Evolutionary conservation across 2,329 filamentous ascomycete genomes (phyloP), one percentile per base, ranked within the genome.

Genomic region (Myotisia sp.): DNA sequence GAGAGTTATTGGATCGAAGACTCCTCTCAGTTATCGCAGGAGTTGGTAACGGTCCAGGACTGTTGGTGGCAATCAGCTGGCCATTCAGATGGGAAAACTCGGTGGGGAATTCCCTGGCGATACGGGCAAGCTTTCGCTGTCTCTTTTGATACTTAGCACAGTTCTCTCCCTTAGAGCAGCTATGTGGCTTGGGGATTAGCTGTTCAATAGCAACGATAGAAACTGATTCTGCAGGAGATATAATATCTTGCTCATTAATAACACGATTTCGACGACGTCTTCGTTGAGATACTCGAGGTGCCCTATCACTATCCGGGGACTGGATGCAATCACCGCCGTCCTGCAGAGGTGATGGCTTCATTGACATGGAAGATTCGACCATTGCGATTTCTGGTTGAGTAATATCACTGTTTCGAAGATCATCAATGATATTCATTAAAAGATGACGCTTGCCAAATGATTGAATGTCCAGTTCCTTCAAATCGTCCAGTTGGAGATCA

Each of bases 141-240:
- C 87, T 79, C 21, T 78, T 82, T 53, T 68, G 72, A 68, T 71
- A 92, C 57, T 85, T 90, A 35, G 74, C 65, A 58, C 85, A 93
- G 49, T 82, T 76, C 55, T 90, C 81, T 34, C 85, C 85, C 56
- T 92, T 92, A 36, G 75, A 74, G 60, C 85, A 93, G 42, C 72
- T 71, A 59, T 93, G 85, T 23, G 79, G 76, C 59, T 85, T 86
- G n/a, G 85, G 84, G 37, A 92, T 72, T 38, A 92, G 68, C 55
- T 92, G 83, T 60, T 93, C 84, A 43, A 93, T 92, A 26, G 82
- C 84, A 23, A 92, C 84, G 47, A 92, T 92, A 3, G 84, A 92
- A 7, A 90, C 77, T 2, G 83, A 87, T 56, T 92, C 81, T 37
- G 78, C 70, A 5, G 83, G 82, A 1, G 77, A 77, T 51, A 90